phyloP scores from a whole-genome alignment of 257 asterid genomes.

The Solanum neorickii region DNA sequence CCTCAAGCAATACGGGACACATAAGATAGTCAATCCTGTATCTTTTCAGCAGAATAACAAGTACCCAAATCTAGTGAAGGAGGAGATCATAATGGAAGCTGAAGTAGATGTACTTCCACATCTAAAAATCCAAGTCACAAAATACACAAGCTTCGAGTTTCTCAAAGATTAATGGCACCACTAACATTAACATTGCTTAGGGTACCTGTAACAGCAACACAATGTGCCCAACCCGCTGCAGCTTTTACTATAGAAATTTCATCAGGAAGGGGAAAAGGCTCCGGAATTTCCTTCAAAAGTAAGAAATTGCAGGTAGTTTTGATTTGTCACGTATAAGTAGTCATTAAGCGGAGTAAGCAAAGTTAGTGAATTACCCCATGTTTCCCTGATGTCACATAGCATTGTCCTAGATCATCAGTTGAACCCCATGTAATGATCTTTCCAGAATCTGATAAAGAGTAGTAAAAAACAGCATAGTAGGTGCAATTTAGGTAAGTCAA shows the following conservation, averaged over 20 bases:
- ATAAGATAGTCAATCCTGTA: not conserved
- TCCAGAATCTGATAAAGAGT: slow-evolving; percentile 56
- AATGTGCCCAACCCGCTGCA: slow-evolving; percentile 97
- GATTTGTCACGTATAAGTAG: not conserved
- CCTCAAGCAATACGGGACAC: not conserved
- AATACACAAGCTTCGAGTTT: not conserved
- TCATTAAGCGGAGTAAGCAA: not conserved
- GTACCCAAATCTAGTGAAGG: not conserved
- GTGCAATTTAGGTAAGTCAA: not conserved
- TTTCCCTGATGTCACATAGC: slow-evolving; percentile 90
- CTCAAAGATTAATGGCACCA: not conserved
- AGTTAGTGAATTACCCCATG: slow-evolving; percentile 62
- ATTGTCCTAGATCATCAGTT: slow-evolving; percentile 84
- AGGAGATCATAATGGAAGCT: not conserved
- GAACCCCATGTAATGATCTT: slow-evolving; percentile 99
- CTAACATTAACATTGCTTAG: not conserved
- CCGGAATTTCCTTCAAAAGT: slow-evolving; percentile 83
- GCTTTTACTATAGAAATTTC: slow-evolving; percentile 54
- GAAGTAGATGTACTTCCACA: not conserved
- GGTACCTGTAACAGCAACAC: slow-evolving; percentile 76
- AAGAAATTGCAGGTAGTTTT: slow-evolving; percentile 24
- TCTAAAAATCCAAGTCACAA: not conserved
- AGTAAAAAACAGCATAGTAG: not conserved
- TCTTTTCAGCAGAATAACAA: not conserved
- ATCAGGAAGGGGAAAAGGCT: slow-evolving; percentile 93